Evolutionary conservation across 73 alveolate genomes (phyloP).

Genomic region (Diophrys appendiculata): DNA sequence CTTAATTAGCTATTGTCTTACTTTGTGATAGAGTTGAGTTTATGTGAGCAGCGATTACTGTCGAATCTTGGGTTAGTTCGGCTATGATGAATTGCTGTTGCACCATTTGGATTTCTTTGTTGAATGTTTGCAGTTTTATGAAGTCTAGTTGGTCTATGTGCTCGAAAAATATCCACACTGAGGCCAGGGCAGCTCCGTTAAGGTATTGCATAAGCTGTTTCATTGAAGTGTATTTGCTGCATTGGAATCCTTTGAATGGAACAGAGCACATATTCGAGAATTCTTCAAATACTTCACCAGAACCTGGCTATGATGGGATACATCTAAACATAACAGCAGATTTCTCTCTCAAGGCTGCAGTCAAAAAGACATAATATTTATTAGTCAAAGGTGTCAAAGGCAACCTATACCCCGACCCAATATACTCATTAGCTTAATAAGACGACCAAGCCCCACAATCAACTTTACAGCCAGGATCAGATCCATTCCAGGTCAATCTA

Average conservation of each 20-base stretch:
- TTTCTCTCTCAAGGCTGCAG: conserved; percentile 70
- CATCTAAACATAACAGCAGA: conserved; percentile 63
- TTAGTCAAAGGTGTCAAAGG: conserved; percentile 66
- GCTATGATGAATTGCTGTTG: conserved; percentile 67
- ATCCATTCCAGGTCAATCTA: conserved; percentile 64
- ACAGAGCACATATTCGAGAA: conserved; percentile 36
- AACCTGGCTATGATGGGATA: conserved; percentile 18
- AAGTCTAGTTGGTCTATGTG: conserved; percentile 42
- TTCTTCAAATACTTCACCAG: conserved; percentile 44
- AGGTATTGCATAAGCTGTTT: conserved; percentile 43
- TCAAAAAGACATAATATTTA: conserved; percentile 60
- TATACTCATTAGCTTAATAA: conserved; percentile 58
- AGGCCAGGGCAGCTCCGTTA: conserved; percentile 76
- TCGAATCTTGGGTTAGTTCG: conserved; percentile 33
- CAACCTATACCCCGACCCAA: conserved; percentile 53
- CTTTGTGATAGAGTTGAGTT: too few species aligned
- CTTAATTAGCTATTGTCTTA: too few species aligned
- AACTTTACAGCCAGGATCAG: conserved; percentile 59
- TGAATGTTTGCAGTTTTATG: conserved; percentile 39
- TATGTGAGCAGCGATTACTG: conserved; percentile 64
- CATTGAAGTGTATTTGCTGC: conserved; percentile 37
- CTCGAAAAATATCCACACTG: conserved; percentile 61
- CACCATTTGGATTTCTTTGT: conserved; percentile 74
- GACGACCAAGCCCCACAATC: conserved; percentile 73
- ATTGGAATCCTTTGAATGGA: conserved; percentile 24